Evolutionary conservation across 306 rosid species (phyloP), one percentile per base, ranked within the genome.

Genomic region (Comarum palustre): DNA sequence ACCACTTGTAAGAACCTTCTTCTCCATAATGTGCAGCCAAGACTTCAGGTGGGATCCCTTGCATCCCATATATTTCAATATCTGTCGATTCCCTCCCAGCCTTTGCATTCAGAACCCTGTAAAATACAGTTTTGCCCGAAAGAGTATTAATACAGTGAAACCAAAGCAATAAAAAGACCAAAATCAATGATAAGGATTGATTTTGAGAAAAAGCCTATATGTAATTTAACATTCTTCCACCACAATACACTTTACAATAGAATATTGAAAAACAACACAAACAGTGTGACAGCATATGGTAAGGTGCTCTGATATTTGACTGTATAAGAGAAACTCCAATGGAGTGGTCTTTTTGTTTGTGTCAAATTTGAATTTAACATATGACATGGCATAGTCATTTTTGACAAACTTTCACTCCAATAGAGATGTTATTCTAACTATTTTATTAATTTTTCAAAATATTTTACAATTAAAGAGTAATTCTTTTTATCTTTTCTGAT

Each of bases 31-130:
- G 99, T 72, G 97, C 96, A 46, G 97, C 96, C 88, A 95, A 79
- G 69, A 88, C 46, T 16, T 91, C 93, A 20, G 96, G 89, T 17
- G 99, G 99, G 73, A 95, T 95, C 84, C 99, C 99, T 86, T 95
- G 99, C 99, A 95, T 95, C 78, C 99, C 99, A 81, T 95, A 91
- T 80, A 95, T 95, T 77, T 95, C 99, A 80, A 95, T 90, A 76
- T 95, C 99, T 0, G 96, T 95, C 1, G 96, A 79, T 67, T 95
- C 99, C 71, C 96, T 88, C 15, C 87, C 97, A 38, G 96, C 78
- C 83, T 91, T 95, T 43, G 99, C 97, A 84, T 95, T 95, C 31
- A 97, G 99, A 73, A 95, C 99, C 83, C 99, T 95, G 68, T 63
- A 41, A 68, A 79, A 1, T 48, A 66, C 46, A 59, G 72, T 51